These are phyloP conservation scores for Ambrosia artemisiifolia DNA, from an alignment of 129 eudicot genomes.

Conservation along the genomic window DNA sequence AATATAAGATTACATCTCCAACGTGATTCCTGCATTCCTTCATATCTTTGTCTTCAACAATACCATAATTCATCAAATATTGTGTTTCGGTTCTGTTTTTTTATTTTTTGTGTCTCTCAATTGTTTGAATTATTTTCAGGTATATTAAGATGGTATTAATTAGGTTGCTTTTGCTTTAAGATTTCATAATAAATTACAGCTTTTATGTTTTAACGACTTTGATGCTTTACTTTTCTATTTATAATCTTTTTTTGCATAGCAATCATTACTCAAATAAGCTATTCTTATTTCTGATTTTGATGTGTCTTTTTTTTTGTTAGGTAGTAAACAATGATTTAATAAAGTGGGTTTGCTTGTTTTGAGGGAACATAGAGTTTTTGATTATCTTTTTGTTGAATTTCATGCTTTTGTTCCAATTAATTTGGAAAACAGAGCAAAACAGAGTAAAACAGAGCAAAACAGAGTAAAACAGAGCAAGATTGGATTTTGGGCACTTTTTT, in stretches of 20 bases:
- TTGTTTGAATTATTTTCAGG: background rate
- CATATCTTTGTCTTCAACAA: background rate
- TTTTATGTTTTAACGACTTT: slow-evolving; percentile 21
- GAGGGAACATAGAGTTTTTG: background rate
- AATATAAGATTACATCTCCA: slow-evolving; percentile 5
- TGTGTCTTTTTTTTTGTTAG: slow-evolving; percentile 8
- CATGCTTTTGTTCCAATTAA: background rate
- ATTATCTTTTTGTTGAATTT: background rate
- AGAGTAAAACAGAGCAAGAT: background rate
- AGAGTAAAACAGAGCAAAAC: no score
- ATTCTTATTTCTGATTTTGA: slow-evolving; percentile 1
- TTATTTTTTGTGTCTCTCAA: slow-evolving; percentile 10
- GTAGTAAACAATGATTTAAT: slow-evolving; percentile 12
- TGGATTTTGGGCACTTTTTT: background rate
- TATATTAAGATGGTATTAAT: background rate
- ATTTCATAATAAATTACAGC: slow-evolving; percentile 7
- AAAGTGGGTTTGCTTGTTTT: background rate
- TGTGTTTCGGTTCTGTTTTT: background rate
- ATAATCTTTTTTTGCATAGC: background rate
- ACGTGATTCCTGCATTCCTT: slow-evolving; percentile 26
- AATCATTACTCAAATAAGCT: slow-evolving; percentile 10
- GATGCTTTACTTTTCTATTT: slow-evolving; percentile 1
- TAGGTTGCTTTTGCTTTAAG: slow-evolving; percentile 29
- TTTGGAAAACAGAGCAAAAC: background rate
- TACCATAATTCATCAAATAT: background rate